Percentiles rank a stretch among this genome's conserved stretches.
phyloP scores from a whole-genome alignment of 2,329 filamentous ascomycete genomes.

The Diaporthe humulicola region DNA sequence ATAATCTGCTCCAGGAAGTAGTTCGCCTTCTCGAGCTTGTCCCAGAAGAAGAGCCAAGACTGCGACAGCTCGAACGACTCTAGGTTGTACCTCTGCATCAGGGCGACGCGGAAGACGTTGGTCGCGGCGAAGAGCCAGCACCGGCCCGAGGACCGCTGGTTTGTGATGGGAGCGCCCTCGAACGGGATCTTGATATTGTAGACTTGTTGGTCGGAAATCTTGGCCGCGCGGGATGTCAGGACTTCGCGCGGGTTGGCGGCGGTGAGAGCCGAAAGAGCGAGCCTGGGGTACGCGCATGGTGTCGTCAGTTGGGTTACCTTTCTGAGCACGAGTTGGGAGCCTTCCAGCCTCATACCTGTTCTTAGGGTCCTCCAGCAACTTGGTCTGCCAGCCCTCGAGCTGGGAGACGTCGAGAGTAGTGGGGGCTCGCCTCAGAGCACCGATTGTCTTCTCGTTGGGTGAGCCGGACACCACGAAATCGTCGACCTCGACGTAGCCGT shows the following conservation, averaged over 20 bases:
- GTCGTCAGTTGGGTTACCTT: slow-evolving; percentile 53
- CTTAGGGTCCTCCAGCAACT: slow-evolving; percentile 74
- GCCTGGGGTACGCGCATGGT: slow-evolving; percentile 57
- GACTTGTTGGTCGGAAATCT: slow-evolving; percentile 79
- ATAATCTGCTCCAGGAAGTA: slow-evolving; percentile 90
- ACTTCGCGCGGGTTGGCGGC: slow-evolving; percentile 75
- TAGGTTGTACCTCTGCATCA: slow-evolving; percentile 87
- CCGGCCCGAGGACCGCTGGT: slow-evolving; percentile 83
- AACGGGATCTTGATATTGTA: slow-evolving; percentile 88
- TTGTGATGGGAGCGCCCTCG: slow-evolving; percentile 86
- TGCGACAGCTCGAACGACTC: slow-evolving; percentile 88
- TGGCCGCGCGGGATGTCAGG: slow-evolving; percentile 72
- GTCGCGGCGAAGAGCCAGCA: slow-evolving; percentile 95
- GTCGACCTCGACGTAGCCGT: slow-evolving; percentile 67
- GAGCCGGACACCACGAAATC: slow-evolving; percentile 44
- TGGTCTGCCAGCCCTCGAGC: slow-evolving; percentile 71
- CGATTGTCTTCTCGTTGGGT: slow-evolving; percentile 50
- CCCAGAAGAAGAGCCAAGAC: slow-evolving; percentile 91
- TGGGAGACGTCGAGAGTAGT: slow-evolving; percentile 65
- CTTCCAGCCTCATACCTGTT: slow-evolving; percentile 63
- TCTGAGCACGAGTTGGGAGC: not conserved
- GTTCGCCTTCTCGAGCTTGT: slow-evolving; percentile 93
- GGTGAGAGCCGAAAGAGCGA: slow-evolving; percentile 81
- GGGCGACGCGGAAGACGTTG: slow-evolving; percentile 90
- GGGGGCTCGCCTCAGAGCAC: slow-evolving; percentile 48